Percentiles rank a stretch among this genome's conserved stretches.
phyloP scores from a whole-genome alignment of 2,329 filamentous ascomycete genomes.

The Annulohypoxylon truncatum region DNA sequence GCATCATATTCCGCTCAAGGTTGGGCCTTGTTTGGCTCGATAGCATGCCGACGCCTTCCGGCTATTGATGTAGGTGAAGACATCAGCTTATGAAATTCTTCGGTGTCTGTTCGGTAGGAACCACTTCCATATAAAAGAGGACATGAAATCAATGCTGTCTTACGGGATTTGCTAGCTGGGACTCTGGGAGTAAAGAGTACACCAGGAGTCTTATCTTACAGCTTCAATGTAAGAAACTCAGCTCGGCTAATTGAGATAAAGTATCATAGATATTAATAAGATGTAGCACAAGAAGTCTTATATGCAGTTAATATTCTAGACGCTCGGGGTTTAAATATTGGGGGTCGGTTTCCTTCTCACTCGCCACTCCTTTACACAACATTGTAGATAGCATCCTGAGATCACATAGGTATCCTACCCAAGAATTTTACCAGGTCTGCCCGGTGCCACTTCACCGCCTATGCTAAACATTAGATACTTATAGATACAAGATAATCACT shows the following conservation, averaged over 20 bases:
- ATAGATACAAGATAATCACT: background rate
- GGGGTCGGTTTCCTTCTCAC: background rate
- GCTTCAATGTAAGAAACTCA: background rate
- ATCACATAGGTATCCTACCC: background rate
- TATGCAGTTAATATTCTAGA: background rate
- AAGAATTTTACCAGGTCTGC: background rate
- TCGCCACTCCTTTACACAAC: background rate
- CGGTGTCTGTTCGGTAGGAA: background rate
- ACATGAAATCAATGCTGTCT: background rate
- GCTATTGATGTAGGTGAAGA: background rate
- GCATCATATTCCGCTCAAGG: conserved; percentile 1
- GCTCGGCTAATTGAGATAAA: background rate
- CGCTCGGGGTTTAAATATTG: background rate
- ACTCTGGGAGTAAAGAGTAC: too few relatives aligned
- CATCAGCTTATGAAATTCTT: background rate
- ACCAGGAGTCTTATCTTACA: conserved; percentile 1
- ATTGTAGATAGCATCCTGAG: background rate
- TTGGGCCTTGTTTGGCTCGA: conserved; percentile 12
- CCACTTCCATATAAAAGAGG: background rate
- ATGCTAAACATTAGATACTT: background rate
- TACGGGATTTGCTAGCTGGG: background rate
- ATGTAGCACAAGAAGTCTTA: background rate
- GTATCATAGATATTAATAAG: background rate
- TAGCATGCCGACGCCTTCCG: background rate
- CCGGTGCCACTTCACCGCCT: background rate